Percentiles rank a stretch among this genome's conserved stretches.
Conservation (phyloP, 208 protist genomes). For the Herpetomonas muscarum region DNA sequence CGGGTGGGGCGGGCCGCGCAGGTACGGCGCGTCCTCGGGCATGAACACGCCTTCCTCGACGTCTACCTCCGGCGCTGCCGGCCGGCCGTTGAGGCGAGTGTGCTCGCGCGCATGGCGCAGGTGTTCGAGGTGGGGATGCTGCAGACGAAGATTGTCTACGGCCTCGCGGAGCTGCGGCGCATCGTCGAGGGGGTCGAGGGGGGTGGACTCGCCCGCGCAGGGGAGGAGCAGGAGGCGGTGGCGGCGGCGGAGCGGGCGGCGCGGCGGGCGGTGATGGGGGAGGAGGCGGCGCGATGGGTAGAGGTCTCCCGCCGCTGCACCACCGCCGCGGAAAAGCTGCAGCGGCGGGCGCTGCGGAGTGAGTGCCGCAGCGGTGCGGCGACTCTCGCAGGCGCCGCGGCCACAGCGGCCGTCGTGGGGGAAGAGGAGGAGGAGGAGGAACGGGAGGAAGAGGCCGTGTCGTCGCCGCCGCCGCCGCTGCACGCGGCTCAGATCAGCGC, state of each 20-base stretch:
- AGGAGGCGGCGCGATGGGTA: constrained; percentile 6
- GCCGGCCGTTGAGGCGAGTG: constrained; percentile 37
- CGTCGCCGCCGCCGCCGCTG: too few relatives aligned
- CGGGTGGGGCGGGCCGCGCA: constrained; percentile 25
- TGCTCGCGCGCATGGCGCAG: constrained; percentile 25
- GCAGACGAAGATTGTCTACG: constrained; percentile 28
- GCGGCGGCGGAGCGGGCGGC: not conserved
- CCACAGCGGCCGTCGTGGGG: too few relatives aligned
- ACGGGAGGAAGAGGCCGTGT: too few relatives aligned
- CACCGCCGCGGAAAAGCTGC: constrained; percentile 13
- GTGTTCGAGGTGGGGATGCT: constrained; percentile 27
- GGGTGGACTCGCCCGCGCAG: not conserved
- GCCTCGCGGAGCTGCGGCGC: constrained; percentile 12
- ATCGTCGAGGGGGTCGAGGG: constrained; percentile 13
- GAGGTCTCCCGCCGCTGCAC: not conserved
- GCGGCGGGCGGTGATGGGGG: not conserved
- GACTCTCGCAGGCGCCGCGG: not conserved
- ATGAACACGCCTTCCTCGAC: constrained; percentile 26
- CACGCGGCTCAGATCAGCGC: too few relatives aligned
- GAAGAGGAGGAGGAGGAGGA: too few relatives aligned
- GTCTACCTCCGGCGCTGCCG: constrained; percentile 33
- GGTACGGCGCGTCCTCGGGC: constrained; percentile 10
- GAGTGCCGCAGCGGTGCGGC: not conserved
- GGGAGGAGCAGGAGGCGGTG: not conserved
- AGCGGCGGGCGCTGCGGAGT: constrained; percentile 5